Percentiles rank a stretch among this genome's conserved stretches.
Conservation (phyloP, 768 basidiomycete genomes). For the Gymnopilus junonius region DNA sequence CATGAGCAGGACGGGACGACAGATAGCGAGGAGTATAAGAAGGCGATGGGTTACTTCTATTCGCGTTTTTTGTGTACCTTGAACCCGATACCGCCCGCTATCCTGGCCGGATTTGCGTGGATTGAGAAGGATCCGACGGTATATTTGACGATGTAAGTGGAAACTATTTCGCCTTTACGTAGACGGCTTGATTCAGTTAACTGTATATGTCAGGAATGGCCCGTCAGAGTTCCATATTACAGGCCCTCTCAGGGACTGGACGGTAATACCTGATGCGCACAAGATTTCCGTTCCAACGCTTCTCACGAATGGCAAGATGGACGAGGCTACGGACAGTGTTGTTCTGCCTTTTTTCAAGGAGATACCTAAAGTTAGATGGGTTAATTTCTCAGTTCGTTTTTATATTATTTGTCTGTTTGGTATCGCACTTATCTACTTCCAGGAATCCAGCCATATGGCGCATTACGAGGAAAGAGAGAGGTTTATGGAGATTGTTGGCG, state of each 20-base stretch:
- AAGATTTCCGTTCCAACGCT: constrained; percentile 43
- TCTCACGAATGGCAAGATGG: constrained; percentile 45
- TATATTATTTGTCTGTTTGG: no score
- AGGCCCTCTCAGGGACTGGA: constrained; percentile 38
- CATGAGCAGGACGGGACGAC: neutral
- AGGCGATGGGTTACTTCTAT: no score
- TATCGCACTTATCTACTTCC: no score
- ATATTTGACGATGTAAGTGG: no score
- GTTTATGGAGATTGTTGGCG: constrained; percentile 40
- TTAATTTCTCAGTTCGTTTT: no score
- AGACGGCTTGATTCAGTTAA: no score
- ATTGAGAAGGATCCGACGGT: no score
- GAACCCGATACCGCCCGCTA: no score
- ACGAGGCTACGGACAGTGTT: constrained; percentile 44
- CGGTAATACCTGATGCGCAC: constrained; percentile 45
- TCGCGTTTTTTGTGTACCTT: no score
- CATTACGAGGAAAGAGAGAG: constrained; percentile 45
- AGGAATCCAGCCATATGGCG: constrained; percentile 48
- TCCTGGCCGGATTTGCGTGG: no score
- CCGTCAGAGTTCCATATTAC: neutral
- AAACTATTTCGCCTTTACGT: neutral
- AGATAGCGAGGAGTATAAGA: neutral
- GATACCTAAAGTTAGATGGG: constrained; percentile 47
- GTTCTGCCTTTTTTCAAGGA: constrained; percentile 40
- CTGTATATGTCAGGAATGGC: no score